These are phyloP conservation scores for Aspergillus costaricaensis DNA, from an alignment of 2,329 filamentous ascomycete species.

Conservation along the genomic window DNA sequence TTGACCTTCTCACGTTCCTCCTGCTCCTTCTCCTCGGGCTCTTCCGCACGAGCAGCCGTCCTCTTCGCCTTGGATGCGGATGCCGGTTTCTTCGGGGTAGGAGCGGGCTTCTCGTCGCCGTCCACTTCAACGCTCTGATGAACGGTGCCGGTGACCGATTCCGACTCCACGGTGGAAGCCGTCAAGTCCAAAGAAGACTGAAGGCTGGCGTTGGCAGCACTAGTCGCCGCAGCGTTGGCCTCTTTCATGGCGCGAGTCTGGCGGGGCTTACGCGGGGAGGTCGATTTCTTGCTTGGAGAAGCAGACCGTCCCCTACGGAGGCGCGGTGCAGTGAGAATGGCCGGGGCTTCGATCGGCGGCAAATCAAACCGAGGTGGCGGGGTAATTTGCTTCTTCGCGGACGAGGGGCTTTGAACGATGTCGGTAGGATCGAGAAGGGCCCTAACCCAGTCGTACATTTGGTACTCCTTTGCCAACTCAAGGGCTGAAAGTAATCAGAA, in stretches of 20 bases:
- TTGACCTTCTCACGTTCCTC: slow-evolving; percentile 57
- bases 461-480: slow-evolving; percentile 80
- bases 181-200: slow-evolving; percentile 52
- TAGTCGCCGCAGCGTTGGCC: slow-evolving; percentile 51
- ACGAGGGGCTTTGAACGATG: slow-evolving; percentile 67
- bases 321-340: slow-evolving; percentile 37
- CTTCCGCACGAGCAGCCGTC: slow-evolving; percentile 18
- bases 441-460: slow-evolving; percentile 81
- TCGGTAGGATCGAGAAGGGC: slow-evolving; percentile 89
- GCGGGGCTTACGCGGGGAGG: slow-evolving; percentile 58
- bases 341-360: slow-evolving; percentile 46
- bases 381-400: slow-evolving; percentile 72
- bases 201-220: slow-evolving; percentile 50
- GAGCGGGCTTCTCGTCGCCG: slow-evolving; percentile 29
- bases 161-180: slow-evolving; percentile 33
- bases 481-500: slow-evolving; percentile 62
- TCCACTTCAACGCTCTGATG: slow-evolving; percentile 32
- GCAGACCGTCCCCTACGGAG: slow-evolving; percentile 60
- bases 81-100: slow-evolving; percentile 27
- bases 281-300: slow-evolving; percentile 55
- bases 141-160: slow-evolving; percentile 27
- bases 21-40: slow-evolving; percentile 28
- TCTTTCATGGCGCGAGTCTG: slow-evolving; percentile 53
- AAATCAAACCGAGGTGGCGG: slow-evolving; percentile 79
- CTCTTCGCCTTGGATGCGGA: slow-evolving; percentile 24